Conservation (phyloP, 768 basidiomycete genomes). For the Pilatotrama ljubarskyi region DNA sequence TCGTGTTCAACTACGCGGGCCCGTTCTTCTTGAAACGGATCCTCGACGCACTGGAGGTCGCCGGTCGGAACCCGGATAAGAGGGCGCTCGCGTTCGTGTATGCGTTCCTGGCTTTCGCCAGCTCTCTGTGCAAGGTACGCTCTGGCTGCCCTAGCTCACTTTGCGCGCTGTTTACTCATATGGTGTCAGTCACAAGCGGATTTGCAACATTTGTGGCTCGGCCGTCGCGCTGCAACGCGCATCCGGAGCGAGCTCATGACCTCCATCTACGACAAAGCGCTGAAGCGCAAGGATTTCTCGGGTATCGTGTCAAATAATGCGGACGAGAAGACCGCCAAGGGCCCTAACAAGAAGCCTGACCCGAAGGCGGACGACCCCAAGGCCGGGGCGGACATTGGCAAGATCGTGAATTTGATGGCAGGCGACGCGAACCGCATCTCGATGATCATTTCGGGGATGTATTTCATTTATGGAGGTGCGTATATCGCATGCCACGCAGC, state of each 20-base stretch:
- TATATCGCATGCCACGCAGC: no score
- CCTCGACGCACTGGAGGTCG: conserved; percentile 52
- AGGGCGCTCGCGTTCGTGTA: conserved; percentile 72
- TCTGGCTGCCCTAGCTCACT: neutral
- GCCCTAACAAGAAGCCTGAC: conserved; percentile 27
- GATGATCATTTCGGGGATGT: conserved; percentile 53
- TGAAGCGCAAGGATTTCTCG: conserved; percentile 81
- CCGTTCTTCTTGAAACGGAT: conserved; percentile 87
- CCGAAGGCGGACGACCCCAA: conserved; percentile 51
- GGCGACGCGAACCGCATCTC: conserved; percentile 67
- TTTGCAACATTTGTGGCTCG: conserved; percentile 77
- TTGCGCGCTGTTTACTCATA: neutral
- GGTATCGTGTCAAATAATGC: conserved; percentile 64
- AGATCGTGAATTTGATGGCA: conserved; percentile 89
- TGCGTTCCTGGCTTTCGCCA: conserved; percentile 72
- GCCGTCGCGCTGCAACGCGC: conserved; percentile 71
- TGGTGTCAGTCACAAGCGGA: conserved; percentile 56
- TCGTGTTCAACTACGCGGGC: conserved; percentile 74
- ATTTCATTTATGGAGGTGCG: conserved; percentile 68
- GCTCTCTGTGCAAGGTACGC: conserved; percentile 53
- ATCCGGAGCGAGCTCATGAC: conserved; percentile 82
- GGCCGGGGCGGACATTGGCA: conserved; percentile 83
- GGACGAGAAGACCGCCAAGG: conserved; percentile 37
- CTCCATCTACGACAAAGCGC: conserved; percentile 83
- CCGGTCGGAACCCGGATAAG: conserved; percentile 38